Percentiles rank a stretch among this genome's conserved stretches.
Conservation (phyloP, 345 rosid species). For the Cardamine resedifolia region DNA sequence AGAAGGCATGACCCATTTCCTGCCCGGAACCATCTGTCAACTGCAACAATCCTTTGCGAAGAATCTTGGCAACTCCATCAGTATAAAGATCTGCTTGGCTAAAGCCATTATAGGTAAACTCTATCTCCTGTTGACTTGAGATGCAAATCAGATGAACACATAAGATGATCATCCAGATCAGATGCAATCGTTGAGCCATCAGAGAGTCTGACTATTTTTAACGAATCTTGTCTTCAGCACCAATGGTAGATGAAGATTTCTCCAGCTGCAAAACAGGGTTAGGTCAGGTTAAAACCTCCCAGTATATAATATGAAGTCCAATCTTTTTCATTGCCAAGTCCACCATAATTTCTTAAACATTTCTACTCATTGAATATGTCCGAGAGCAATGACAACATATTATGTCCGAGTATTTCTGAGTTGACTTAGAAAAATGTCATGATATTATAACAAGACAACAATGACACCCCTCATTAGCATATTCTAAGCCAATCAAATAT, state of each 20-base stretch:
- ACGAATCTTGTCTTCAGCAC: constrained; percentile 15
- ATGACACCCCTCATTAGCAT: not conserved
- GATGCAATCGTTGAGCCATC: constrained; percentile 23
- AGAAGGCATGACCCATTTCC: constrained; percentile 49
- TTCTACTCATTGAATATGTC: not conserved
- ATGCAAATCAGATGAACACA: constrained; percentile 24
- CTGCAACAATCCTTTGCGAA: constrained; percentile 45
- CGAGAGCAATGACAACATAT: not conserved
- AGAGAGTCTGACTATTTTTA: not conserved
- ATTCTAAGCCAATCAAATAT: not conserved
- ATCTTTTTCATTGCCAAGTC: constrained; percentile 16
- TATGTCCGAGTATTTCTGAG: not conserved
- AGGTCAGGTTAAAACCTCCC: constrained; percentile 1
- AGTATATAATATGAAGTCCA: constrained; percentile 14
- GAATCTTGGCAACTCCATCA: constrained; percentile 42
- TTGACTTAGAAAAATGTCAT: constrained; percentile 18
- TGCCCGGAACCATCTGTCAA: constrained; percentile 47
- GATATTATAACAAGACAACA: not conserved
- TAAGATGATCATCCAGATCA: constrained; percentile 24
- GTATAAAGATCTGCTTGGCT: constrained; percentile 33
- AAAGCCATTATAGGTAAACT: constrained; percentile 47
- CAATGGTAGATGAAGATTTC: not conserved
- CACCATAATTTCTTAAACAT: not conserved
- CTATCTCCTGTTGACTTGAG: constrained; percentile 27
- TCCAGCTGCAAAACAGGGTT: not conserved